These are phyloP conservation scores for Lactarius psammicola DNA, from an alignment of 768 basidiomycete genomes.

Conservation along the genomic window DNA sequence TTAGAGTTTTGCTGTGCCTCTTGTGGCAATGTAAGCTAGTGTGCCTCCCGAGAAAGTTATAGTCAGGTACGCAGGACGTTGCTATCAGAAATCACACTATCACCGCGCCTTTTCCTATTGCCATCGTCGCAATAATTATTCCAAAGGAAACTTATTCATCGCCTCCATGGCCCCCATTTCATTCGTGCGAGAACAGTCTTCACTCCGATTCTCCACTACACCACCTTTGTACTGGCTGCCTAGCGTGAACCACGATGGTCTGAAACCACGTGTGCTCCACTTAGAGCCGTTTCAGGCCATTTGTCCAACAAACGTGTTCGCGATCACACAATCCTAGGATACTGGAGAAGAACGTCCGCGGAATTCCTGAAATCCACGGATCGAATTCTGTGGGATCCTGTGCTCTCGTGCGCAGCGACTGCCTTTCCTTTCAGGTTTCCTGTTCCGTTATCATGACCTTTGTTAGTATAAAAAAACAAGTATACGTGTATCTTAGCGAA, in stretches of 20 bases:
- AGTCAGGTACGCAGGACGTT: background rate
- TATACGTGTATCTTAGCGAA: background rate
- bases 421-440: background rate
- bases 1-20: background rate
- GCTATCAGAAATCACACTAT: background rate
- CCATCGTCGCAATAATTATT: conserved; percentile 1
- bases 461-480: background rate
- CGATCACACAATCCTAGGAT: background rate
- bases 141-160: background rate
- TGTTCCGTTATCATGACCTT: too few species aligned
- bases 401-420: background rate
- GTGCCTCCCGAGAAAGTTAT: background rate
- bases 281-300: background rate
- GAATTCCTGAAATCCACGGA: background rate
- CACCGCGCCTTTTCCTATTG: background rate
- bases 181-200: background rate
- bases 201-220: background rate
- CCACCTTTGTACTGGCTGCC: background rate
- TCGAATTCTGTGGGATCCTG: background rate
- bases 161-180: background rate
- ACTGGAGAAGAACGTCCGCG: background rate
- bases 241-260: background rate
- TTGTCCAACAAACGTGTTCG: too few species aligned
- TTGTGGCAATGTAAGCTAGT: background rate
- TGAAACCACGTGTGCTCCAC: background rate